Conservation (phyloP, 257 asterid genomes). For the Sherardia arvensis region DNA sequence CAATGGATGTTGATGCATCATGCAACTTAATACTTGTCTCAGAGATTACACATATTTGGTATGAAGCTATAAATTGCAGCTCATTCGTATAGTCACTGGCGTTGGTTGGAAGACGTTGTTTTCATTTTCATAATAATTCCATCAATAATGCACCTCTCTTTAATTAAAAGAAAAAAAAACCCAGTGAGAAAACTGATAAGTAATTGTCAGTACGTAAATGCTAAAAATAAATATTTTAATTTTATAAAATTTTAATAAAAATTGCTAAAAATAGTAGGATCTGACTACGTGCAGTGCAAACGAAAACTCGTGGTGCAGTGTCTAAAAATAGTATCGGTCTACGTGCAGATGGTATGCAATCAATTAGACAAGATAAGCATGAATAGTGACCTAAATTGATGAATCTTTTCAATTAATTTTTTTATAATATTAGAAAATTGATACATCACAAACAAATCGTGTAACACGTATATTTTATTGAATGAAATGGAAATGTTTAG, state of each 20-base stretch:
- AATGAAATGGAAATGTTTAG: too few relatives aligned
- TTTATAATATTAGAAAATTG: too few relatives aligned
- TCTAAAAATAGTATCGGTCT: background rate
- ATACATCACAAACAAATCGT: background rate
- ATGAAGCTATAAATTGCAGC: background rate
- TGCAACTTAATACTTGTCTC: background rate
- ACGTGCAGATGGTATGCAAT: background rate
- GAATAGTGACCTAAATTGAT: background rate
- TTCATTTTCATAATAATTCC: background rate
- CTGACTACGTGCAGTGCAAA: background rate
- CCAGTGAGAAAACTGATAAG: too few relatives aligned
- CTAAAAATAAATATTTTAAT: too few relatives aligned
- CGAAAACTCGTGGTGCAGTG: background rate
- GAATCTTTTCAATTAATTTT: too few relatives aligned
- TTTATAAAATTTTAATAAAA: background rate
- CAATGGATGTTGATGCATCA: background rate
- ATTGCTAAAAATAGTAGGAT: background rate
- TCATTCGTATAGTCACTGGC: background rate
- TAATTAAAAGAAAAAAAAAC: too few relatives aligned
- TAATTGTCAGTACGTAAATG: too few relatives aligned
- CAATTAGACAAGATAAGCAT: slow-evolving; percentile 5
- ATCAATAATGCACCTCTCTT: background rate
- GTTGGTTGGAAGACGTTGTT: background rate
- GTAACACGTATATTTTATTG: background rate
- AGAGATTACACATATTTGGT: background rate